Conservation (phyloP, 2,329 filamentous ascomycete species). For the Fusarium protoensiforme region DNA sequence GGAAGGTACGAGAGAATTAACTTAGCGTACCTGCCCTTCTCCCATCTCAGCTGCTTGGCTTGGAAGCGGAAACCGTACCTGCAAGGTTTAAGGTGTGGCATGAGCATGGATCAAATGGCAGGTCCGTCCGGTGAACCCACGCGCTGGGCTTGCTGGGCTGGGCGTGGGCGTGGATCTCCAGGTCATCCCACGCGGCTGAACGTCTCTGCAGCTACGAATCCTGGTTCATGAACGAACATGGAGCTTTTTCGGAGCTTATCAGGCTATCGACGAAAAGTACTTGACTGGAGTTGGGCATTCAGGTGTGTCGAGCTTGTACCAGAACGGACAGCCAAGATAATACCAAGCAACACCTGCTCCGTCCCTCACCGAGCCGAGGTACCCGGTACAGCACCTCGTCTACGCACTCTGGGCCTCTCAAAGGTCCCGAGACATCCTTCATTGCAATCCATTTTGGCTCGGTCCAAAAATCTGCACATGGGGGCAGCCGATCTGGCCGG, state of each 20-base stretch:
- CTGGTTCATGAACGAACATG: not conserved
- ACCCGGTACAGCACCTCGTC: not conserved
- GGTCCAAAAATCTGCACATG: constrained; percentile 2
- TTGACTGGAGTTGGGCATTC: not conserved
- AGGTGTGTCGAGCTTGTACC: not conserved
- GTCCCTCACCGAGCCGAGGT: not conserved
- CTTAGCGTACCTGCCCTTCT: not conserved
- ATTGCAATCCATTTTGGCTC: not conserved
- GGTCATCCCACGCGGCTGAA: not conserved
- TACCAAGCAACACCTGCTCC: not conserved
- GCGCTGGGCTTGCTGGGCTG: not conserved
- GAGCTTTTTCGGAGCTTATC: not conserved
- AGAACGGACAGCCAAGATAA: not conserved
- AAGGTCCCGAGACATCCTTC: not conserved
- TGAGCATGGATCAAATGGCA: not conserved
- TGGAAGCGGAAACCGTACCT: not conserved
- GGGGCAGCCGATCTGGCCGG: constrained; percentile 14
- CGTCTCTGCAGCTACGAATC: not conserved
- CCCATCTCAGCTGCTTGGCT: not conserved
- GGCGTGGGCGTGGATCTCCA: not conserved
- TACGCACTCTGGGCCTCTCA: not conserved
- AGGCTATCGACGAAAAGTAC: not conserved
- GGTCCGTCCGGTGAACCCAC: not conserved
- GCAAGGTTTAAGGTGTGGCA: not conserved
- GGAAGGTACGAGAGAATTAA: not conserved